Conservation (phyloP, 2,329 filamentous ascomycete species). For the Coniella lustricola region DNA sequence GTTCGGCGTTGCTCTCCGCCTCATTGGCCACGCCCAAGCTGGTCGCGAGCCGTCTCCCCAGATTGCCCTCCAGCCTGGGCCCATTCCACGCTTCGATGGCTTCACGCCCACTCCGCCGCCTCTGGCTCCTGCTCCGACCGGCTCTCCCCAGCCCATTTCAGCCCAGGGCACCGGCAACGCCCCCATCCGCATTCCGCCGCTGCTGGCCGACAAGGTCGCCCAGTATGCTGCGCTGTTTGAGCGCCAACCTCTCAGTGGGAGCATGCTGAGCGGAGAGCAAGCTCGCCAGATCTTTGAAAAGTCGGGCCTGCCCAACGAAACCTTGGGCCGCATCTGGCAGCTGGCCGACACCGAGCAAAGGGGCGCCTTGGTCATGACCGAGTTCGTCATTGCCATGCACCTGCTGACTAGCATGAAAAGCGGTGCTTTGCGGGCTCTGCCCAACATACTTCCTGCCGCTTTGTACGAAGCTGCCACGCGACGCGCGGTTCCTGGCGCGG, state of each 20-base stretch:
- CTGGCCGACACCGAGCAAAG: slow-evolving; percentile 90
- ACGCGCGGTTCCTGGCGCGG: slow-evolving; percentile 42
- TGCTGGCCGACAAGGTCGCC: slow-evolving; percentile 79
- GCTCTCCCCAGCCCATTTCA: slow-evolving; percentile 29
- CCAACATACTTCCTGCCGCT: slow-evolving; percentile 71
- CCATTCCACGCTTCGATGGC: slow-evolving; percentile 89
- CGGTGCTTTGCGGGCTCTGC: slow-evolving; percentile 70
- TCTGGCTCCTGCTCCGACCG: slow-evolving; percentile 34
- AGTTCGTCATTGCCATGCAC: slow-evolving; percentile 99
- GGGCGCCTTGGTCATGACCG: slow-evolving; percentile 75
- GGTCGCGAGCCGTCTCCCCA: slow-evolving; percentile 74
- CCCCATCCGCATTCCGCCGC: slow-evolving; percentile 78
- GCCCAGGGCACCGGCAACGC: slow-evolving; percentile 54
- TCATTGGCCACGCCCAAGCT: slow-evolving; percentile 93
- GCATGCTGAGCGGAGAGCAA: slow-evolving; percentile 70
- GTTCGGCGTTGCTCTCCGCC: slow-evolving; percentile 84
- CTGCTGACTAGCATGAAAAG: slow-evolving; percentile 86
- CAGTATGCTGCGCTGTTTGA: slow-evolving; percentile 91
- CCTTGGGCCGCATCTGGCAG: slow-evolving; percentile 92
- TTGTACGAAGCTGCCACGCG: slow-evolving; percentile 86
- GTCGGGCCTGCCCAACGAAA: slow-evolving; percentile 80
- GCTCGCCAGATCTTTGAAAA: slow-evolving; percentile 95
- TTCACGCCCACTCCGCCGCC: slow-evolving; percentile 46
- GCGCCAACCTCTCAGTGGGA: slow-evolving; percentile 70
- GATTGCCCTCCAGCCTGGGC: slow-evolving; percentile 75